Evolutionary conservation across 179 eudicot genomes (phyloP).

Genomic region (Vitellaria paradoxa): DNA sequence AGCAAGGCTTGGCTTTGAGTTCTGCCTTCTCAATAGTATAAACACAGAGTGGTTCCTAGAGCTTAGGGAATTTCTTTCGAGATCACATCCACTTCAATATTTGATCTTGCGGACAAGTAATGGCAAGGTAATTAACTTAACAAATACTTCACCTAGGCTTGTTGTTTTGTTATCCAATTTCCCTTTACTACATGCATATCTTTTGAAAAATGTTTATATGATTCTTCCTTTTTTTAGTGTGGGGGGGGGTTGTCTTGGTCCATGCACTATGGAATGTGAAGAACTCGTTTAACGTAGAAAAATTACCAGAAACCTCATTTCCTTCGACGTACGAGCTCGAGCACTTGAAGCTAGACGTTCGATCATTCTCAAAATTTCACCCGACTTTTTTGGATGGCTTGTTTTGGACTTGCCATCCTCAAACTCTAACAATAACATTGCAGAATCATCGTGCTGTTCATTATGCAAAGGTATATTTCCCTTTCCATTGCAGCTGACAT

Average conservation of each 20-base stretch:
- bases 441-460: neutral
- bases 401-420: constrained; percentile 3
- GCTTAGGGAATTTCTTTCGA: too few species aligned
- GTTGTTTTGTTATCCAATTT: too few species aligned
- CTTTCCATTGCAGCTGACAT: neutral
- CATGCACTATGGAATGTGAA: neutral
- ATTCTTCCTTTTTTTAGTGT: neutral
- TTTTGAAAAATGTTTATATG: too few species aligned
- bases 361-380: too few species aligned
- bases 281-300: neutral
- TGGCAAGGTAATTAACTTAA: too few species aligned
- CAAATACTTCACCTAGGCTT: too few species aligned
- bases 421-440: neutral
- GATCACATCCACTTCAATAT: too few species aligned
- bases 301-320: neutral
- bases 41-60: too few species aligned
- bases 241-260: neutral
- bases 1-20: too few species aligned
- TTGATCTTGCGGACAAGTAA: too few species aligned
- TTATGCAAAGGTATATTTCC: neutral
- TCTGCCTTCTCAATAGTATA: too few species aligned
- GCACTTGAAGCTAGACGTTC: neutral
- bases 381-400: neutral
- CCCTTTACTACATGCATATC: too few species aligned
- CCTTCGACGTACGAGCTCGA: neutral